phyloP scores from a whole-genome alignment of 805 yeast genomes.

The Cyberlindnera sargentensis region DNA sequence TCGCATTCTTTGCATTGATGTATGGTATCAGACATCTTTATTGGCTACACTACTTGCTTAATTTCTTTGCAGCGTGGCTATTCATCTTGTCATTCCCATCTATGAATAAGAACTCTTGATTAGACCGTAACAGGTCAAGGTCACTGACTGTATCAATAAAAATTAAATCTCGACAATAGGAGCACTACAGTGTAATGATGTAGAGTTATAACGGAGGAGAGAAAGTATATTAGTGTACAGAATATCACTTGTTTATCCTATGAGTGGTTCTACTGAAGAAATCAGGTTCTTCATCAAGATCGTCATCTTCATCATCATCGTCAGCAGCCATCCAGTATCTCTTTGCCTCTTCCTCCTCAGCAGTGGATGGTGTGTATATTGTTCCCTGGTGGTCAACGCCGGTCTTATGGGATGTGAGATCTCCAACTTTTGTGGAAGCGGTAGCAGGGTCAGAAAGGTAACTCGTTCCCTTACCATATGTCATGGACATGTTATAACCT shows the following conservation, averaged over 20 bases:
- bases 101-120: too few species aligned
- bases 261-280: conserved; percentile 20
- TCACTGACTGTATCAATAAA: too few species aligned
- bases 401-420: not conserved
- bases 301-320: conserved; percentile 7
- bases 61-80: conserved; percentile 52
- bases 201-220: too few species aligned
- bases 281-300: conserved; percentile 10
- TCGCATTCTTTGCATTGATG: conserved; percentile 52
- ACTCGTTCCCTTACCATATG: conserved; percentile 13
- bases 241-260: conserved; percentile 4
- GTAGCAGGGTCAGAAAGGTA: conserved; percentile 14
- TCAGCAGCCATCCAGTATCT: conserved; percentile 26
- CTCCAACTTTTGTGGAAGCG: conserved; percentile 7
- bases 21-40: conserved; percentile 80
- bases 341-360: conserved; percentile 29
- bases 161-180: too few species aligned
- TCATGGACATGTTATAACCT: conserved; percentile 7
- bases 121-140: not conserved
- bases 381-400: conserved; percentile 12
- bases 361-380: conserved; percentile 28
- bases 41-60: conserved; percentile 75
- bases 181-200: too few species aligned
- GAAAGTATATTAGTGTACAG: not conserved
- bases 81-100: conserved; percentile 22